Conservation (phyloP, 1,284 basidiomycete species). For the Mycena sp. region DNA sequence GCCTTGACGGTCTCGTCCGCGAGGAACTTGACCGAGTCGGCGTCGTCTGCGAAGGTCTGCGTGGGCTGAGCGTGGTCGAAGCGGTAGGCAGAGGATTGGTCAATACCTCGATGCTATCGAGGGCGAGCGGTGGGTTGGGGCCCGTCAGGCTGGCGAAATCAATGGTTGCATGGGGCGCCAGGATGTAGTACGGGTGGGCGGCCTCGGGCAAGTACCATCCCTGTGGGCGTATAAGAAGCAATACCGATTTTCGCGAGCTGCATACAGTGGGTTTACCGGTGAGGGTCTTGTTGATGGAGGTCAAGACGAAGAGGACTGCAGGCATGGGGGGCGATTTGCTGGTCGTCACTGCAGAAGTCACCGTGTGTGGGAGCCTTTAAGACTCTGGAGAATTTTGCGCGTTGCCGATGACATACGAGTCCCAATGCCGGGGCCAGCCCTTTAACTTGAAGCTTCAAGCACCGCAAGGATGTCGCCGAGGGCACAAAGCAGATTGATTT, state of each 20-base stretch:
- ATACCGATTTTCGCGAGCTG: conserved; percentile 23
- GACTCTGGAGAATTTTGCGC: too few relatives aligned
- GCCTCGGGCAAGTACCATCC: conserved; percentile 81
- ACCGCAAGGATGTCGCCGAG: too few relatives aligned
- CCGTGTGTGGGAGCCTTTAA: too few relatives aligned
- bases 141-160: conserved; percentile 79
- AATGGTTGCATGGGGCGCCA: conserved; percentile 66
- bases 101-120: conserved; percentile 47
- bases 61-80: not conserved
- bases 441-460: too few relatives aligned
- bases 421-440: too few relatives aligned
- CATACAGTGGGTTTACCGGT: conserved; percentile 65
- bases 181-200: conserved; percentile 83
- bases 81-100: not conserved
- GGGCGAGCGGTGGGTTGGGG: conserved; percentile 78
- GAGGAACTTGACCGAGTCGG: conserved; percentile 70
- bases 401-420: too few relatives aligned
- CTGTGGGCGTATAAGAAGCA: conserved; percentile 38
- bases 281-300: conserved; percentile 72
- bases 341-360: too few relatives aligned
- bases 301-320: conserved; percentile 76
- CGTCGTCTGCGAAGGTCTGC: conserved; percentile 65
- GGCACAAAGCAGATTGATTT: too few relatives aligned
- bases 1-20: conserved; percentile 62
- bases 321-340: too few relatives aligned